Evolutionary conservation across 2,329 filamentous ascomycete genomes (phyloP).

Genomic region (Lachnellula arida): DNA sequence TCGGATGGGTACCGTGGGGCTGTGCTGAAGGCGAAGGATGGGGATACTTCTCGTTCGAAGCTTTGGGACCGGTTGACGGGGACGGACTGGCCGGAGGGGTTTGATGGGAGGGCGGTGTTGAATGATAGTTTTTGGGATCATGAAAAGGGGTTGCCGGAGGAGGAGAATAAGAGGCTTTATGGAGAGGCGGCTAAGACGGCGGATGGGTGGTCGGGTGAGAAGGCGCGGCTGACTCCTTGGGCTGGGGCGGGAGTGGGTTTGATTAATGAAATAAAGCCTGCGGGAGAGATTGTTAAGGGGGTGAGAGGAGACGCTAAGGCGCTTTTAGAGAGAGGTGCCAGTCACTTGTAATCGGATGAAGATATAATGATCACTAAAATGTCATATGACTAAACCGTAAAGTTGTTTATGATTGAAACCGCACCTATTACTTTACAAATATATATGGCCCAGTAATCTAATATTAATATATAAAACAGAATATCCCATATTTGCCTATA

Average conservation of each 20-base stretch:
- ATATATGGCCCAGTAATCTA: too few relatives aligned
- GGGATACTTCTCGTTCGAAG: conserved; percentile 45
- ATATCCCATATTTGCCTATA: too few relatives aligned
- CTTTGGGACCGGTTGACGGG: conserved; percentile 50
- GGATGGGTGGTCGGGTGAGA: conserved; percentile 46
- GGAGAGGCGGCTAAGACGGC: conserved; percentile 42
- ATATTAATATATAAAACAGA: too few relatives aligned
- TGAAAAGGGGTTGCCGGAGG: conserved; percentile 33
- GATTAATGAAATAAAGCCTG: conserved; percentile 45
- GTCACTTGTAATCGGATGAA: neutral
- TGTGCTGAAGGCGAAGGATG: conserved; percentile 43
- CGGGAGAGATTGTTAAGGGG: conserved; percentile 48
- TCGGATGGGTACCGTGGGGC: conserved; percentile 43
- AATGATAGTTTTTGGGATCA: conserved; percentile 49
- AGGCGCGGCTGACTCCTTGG: conserved; percentile 56
- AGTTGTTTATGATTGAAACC: neutral
- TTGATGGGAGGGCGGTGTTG: conserved; percentile 53
- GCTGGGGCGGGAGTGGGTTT: conserved; percentile 58
- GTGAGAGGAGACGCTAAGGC: conserved; percentile 11
- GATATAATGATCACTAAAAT: neutral
- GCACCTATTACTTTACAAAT: too few relatives aligned
- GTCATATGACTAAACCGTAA: neutral
- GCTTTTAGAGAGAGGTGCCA: neutral
- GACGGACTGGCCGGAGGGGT: conserved; percentile 50
- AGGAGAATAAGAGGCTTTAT: conserved; percentile 40